Base-by-base conservation (phyloP, 2,329 filamentous ascomycete species). In the Aureobasidium sp. region DNA sequence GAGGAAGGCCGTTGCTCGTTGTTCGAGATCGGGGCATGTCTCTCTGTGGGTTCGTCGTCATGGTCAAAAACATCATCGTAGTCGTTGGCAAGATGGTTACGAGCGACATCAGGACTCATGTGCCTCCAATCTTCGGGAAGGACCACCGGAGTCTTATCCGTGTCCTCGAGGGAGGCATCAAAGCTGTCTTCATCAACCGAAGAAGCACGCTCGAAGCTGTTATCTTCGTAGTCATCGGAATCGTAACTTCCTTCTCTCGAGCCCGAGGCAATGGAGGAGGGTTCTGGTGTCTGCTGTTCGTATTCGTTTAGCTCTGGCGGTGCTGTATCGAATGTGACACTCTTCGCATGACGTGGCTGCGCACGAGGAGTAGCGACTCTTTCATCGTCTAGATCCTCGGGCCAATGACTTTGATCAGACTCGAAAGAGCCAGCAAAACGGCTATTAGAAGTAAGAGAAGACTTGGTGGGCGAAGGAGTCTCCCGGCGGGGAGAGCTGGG, bases 301-400 rank as follows among this genome's bases (percentile, higher is more conserved):
- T 97, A 99, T 76, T 99, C 94, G 72, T 97, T 96, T 69, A 99
- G 83, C 72, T 96, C 90, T 29, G 94, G 94, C 27, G 93, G 93
- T 2, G 90, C 91, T 41, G 88, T 89, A 75, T 97, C 91, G 72
- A 99, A 99, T 0, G 93, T 99, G 62, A 99, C 94, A 69, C 92
- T 97, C 80, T 99, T 99, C 51, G 91, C 87, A 75, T 96, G 90
- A 59, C 91, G 88, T 71, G 91, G 88, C 45, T 91, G 80, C 13
- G 81, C 82, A 66, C 84, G 85, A 59, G 88, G 87, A 8, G 83
- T 83, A 39, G 85, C 83, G 16, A 82, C 79, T 44, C 81, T 77
- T 3, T 81, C 80, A 21, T 83, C 82, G 45, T 84, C 81, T 30
- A 65, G 63, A 34, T 85, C 84, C 27, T 59, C 57, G 21, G 87